Conservation (phyloP, 2,329 filamentous ascomycete genomes). For the Ophiostoma piceae region DNA sequence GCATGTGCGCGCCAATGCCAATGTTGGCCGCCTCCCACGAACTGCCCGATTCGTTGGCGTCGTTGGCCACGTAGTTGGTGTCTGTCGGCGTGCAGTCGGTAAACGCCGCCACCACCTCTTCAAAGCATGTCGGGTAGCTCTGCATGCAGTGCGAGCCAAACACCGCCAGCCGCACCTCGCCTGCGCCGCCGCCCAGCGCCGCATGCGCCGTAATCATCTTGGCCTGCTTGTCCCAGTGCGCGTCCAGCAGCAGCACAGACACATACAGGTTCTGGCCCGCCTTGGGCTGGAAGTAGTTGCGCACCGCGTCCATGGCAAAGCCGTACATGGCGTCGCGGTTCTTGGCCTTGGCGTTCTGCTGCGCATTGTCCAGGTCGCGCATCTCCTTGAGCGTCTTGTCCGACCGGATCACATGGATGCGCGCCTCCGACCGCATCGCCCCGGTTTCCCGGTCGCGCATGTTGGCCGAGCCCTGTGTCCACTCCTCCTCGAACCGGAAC, state of each 20-base stretch:
- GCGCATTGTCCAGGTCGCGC: conserved; percentile 68
- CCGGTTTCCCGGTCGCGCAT: conserved; percentile 65
- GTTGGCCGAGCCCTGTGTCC: conserved; percentile 77
- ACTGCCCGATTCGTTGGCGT: conserved; percentile 79
- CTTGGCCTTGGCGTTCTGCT: conserved; percentile 66
- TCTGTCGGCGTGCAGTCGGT: conserved; percentile 87
- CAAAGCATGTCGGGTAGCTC: conserved; percentile 81
- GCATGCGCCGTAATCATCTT: conserved; percentile 75
- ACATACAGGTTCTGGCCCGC: conserved; percentile 83
- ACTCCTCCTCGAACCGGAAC: conserved; percentile 92
- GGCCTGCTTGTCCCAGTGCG: conserved; percentile 72
- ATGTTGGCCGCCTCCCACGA: conserved; percentile 95
- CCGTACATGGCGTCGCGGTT: conserved; percentile 68
- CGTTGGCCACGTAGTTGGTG: conserved; percentile 72
- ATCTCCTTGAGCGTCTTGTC: conserved; percentile 83
- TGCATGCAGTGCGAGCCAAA: conserved; percentile 91
- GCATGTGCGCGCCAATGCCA: conserved; percentile 86
- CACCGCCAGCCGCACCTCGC: conserved; percentile 74
- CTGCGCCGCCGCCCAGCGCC: conserved; percentile 68
- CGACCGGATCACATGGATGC: conserved; percentile 76
- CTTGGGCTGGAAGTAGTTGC: conserved; percentile 66
- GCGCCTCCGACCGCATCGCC: conserved; percentile 83
- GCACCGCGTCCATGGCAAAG: conserved; percentile 73
- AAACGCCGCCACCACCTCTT: conserved; percentile 85
- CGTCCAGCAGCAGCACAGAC: conserved; percentile 77